Conservation (phyloP, 495 filamentous ascomycete genomes). For the Coniosporium apollinis region DNA sequence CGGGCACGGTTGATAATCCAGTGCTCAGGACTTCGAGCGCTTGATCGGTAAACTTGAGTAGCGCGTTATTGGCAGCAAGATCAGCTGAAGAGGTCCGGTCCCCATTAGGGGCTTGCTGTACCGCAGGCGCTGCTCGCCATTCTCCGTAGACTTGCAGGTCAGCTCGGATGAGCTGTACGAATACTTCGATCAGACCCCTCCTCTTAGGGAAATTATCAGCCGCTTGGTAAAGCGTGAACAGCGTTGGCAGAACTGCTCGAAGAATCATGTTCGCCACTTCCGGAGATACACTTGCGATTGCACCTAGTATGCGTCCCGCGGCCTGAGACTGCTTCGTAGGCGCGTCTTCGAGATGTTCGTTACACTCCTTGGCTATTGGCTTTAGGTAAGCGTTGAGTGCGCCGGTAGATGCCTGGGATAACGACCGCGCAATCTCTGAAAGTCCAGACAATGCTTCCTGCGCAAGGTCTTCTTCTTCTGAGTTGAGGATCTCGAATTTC, state of each 20-base stretch:
- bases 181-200: constrained; percentile 46
- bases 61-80: constrained; percentile 27
- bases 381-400: constrained; percentile 43
- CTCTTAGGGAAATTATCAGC: constrained; percentile 50
- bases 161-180: constrained; percentile 41
- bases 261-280: constrained; percentile 38
- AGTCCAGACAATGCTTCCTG: constrained; percentile 40
- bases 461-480: constrained; percentile 53
- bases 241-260: constrained; percentile 37
- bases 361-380: constrained; percentile 51
- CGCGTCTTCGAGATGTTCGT: constrained; percentile 55
- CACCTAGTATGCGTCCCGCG: constrained; percentile 43
- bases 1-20: constrained; percentile 42
- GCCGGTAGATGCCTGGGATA: constrained; percentile 37
- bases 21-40: constrained; percentile 43
- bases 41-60: constrained; percentile 42
- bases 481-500: constrained; percentile 62
- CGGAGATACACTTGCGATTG: constrained; percentile 36
- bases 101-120: no score
- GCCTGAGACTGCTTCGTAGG: constrained; percentile 62
- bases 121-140: constrained; percentile 34
- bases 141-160: constrained; percentile 39
- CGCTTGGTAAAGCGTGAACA: constrained; percentile 47
- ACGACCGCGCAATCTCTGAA: constrained; percentile 36
- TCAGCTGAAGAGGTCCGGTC: constrained; percentile 6